Conservation (phyloP, 208 protist species). For the Wallacemonas collosoma region DNA sequence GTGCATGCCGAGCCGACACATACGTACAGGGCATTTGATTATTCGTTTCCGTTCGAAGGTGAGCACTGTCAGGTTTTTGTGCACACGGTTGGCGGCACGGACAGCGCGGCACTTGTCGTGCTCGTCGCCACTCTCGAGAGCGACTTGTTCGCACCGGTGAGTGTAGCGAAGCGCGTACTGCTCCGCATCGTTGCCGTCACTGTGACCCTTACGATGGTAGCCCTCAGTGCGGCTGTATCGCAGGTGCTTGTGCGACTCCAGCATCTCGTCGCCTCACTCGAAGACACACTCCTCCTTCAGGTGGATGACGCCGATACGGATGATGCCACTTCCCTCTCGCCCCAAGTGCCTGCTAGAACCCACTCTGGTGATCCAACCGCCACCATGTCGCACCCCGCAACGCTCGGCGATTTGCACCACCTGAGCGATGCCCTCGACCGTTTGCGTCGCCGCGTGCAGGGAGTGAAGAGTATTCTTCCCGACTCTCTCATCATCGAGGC, state of each 20-base stretch:
- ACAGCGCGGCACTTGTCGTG: conserved; percentile 18
- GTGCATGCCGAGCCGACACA: no score
- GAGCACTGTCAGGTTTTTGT: conserved; percentile 22
- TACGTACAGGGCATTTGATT: not conserved
- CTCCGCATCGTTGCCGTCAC: conserved; percentile 18
- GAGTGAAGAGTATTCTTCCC: conserved; percentile 14
- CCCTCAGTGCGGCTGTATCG: conserved; percentile 8
- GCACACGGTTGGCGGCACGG: not conserved
- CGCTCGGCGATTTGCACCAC: not conserved
- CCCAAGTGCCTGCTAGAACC: no score
- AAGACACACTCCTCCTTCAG: conserved; percentile 25
- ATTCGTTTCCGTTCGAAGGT: conserved; percentile 9
- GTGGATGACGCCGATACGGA: conserved; percentile 15
- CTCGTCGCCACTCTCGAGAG: conserved; percentile 23
- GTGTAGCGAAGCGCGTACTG: conserved; percentile 7
- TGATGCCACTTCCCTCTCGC: not conserved
- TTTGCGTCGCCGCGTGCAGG: conserved; percentile 7
- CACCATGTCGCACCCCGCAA: no score
- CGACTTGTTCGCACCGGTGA: conserved; percentile 24
- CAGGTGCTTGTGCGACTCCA: conserved; percentile 19
- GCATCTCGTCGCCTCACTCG: conserved; percentile 20
- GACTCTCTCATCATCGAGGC: conserved; percentile 16
- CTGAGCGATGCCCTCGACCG: conserved; percentile 4
- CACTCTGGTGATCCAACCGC: no score
- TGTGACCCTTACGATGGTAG: not conserved